A percentile compares a stretch with the other conserved stretches of the same genome.
Evolutionary conservation across 2,329 filamentous ascomycete genomes (phyloP).

Genomic region (Coleophoma eucalyptorum): DNA sequence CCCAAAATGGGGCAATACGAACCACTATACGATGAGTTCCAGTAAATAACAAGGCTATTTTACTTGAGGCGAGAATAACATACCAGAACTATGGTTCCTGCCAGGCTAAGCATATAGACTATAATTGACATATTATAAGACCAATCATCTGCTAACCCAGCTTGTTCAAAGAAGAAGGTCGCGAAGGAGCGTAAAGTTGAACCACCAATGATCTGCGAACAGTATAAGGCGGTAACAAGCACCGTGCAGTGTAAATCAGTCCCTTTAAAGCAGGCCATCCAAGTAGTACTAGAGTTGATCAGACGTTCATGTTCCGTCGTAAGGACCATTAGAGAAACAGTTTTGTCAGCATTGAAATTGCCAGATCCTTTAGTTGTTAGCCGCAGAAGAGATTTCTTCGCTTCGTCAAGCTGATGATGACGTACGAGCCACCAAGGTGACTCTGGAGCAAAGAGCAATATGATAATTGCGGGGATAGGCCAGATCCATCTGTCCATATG

Average conservation of each 20-base stretch:
- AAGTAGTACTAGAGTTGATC: constrained; percentile 33
- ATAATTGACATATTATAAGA: constrained; percentile 51
- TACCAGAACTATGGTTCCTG: constrained; percentile 46
- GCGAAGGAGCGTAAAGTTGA: constrained; percentile 59
- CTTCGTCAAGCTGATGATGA: constrained; percentile 34
- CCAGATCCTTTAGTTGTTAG: constrained; percentile 27
- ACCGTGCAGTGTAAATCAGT: constrained; percentile 42
- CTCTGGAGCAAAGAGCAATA: constrained; percentile 39
- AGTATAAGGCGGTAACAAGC: constrained; percentile 51
- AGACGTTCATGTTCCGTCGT: constrained; percentile 49
- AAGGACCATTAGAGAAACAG: constrained; percentile 48
- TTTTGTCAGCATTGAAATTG: constrained; percentile 34
- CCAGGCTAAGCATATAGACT: constrained; percentile 37
- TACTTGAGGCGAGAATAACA: constrained; percentile 30
- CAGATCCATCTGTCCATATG: constrained; percentile 44
- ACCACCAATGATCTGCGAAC: constrained; percentile 56
- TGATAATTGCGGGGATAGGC: constrained; percentile 39
- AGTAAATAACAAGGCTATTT: not conserved
- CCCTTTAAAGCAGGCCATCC: constrained; percentile 43
- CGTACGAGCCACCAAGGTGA: constrained; percentile 45
- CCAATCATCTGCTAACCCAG: constrained; percentile 40
- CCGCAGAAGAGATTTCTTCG: constrained; percentile 26
- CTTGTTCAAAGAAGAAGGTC: constrained; percentile 53
- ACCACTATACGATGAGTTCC: constrained; percentile 34
- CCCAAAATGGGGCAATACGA: constrained; percentile 38